These are phyloP conservation scores for Penicillium sp. DNA, from an alignment of 2,329 filamentous ascomycete genomes.

Conservation along the genomic window DNA sequence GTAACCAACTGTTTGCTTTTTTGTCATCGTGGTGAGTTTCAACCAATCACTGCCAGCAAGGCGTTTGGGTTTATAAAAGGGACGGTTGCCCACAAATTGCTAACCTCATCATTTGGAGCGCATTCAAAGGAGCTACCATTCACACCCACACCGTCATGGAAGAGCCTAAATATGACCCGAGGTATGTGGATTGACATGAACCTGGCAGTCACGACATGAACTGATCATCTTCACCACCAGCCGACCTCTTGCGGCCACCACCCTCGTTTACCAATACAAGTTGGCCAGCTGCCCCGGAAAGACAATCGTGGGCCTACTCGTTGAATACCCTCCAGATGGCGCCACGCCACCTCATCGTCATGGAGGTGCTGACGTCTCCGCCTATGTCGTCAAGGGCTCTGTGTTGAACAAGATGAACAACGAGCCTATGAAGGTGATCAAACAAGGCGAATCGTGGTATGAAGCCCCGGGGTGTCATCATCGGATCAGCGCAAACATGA, in stretches of 20 bases:
- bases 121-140: neutral
- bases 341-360: conserved; percentile 47
- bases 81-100: no score
- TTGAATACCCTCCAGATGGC: conserved; percentile 39
- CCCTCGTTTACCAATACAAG: conserved; percentile 31
- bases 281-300: conserved; percentile 44
- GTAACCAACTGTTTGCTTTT: no score
- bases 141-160: neutral
- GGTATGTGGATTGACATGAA: neutral
- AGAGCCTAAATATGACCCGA: neutral
- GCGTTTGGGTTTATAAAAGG: no score
- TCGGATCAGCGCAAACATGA: conserved; percentile 47
- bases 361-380: conserved; percentile 37
- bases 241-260: neutral
- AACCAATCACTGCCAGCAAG: no score
- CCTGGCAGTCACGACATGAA: no score
- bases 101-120: neutral
- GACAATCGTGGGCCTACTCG: conserved; percentile 40
- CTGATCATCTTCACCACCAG: neutral
- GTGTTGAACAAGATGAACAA: conserved; percentile 54
- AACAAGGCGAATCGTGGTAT: conserved; percentile 42
- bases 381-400: conserved; percentile 37
- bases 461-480: conserved; percentile 53
- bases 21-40: no score
- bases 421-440: conserved; percentile 42